phyloP scores from a whole-genome alignment of 2,329 filamentous ascomycete species.

The Alternaria longipes region DNA sequence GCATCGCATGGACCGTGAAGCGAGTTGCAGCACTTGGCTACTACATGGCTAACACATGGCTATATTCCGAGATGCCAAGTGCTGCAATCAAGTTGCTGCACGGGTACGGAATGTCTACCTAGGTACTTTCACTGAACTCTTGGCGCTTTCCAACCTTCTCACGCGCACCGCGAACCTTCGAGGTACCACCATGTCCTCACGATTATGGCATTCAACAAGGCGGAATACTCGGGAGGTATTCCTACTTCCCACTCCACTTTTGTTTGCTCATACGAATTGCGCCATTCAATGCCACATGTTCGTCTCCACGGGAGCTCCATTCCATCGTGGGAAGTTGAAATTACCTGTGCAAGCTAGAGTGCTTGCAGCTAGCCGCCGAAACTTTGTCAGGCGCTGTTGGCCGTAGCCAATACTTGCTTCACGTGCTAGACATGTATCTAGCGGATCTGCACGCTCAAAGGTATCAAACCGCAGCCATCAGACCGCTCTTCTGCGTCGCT shows the following conservation, averaged over 20 bases:
- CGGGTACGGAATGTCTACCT: neutral
- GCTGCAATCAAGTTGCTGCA: neutral
- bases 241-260: neutral
- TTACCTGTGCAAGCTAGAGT: slow-evolving; percentile 24
- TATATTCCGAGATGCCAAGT: neutral
- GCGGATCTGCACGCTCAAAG: slow-evolving; percentile 1
- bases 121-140: neutral
- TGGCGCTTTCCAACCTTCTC: neutral
- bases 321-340: slow-evolving; percentile 21
- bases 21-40: slow-evolving; percentile 1
- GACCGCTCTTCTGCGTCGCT: slow-evolving; percentile 19
- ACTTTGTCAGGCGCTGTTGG: slow-evolving; percentile 9
- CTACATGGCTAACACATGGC: neutral
- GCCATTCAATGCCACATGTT: slow-evolving; percentile 4
- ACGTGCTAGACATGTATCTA: slow-evolving; percentile 20
- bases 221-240: neutral
- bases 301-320: slow-evolving; percentile 4
- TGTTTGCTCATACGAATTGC: slow-evolving; percentile 1
- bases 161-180: neutral
- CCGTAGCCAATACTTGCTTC: slow-evolving; percentile 20
- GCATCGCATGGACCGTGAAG: neutral
- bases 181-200: neutral
- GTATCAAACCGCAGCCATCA: slow-evolving; percentile 7
- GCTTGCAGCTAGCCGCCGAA: slow-evolving; percentile 25
- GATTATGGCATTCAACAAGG: neutral